These are phyloP conservation scores for Saccharomyces hybrid DNA, from an alignment of 1,139 yeast genomes.

Conservation along the genomic window DNA sequence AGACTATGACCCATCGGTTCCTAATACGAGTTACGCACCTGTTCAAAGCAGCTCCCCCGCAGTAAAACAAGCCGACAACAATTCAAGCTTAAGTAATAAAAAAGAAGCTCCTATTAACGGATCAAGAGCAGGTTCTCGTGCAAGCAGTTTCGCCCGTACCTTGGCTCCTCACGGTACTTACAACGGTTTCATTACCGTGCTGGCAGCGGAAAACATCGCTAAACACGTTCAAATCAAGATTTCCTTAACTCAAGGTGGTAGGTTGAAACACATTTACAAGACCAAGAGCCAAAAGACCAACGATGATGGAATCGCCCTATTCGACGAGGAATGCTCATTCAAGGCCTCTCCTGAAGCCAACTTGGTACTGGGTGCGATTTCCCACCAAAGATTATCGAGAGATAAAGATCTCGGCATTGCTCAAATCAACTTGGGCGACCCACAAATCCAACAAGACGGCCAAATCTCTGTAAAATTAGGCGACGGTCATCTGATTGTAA, in stretches of 20 bases:
- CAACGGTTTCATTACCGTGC: constrained; percentile 50
- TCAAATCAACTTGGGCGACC: constrained; percentile 27
- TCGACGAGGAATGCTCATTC: constrained; percentile 65
- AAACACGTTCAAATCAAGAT: constrained; percentile 45
- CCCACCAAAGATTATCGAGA: constrained; percentile 70
- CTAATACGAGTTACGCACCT: constrained; percentile 24
- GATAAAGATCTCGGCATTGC: constrained; percentile 58
- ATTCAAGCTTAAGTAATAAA: neutral
- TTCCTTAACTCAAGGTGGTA: constrained; percentile 43
- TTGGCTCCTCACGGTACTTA: constrained; percentile 36
- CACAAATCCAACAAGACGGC: constrained; percentile 27
- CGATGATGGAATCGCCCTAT: constrained; percentile 40
- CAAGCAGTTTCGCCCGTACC: constrained; percentile 36
- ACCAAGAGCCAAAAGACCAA: constrained; percentile 54
- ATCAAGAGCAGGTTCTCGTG: constrained; percentile 19
- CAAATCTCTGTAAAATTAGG: constrained; percentile 28
- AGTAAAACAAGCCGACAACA: constrained; percentile 3
- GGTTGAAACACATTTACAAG: constrained; percentile 53
- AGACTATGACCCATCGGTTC: constrained; percentile 27
- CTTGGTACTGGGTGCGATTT: constrained; percentile 52
- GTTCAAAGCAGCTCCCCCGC: constrained; percentile 15
- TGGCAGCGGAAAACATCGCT: constrained; percentile 35
- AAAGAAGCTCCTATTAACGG: constrained; percentile 8
- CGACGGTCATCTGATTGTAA: constrained; percentile 27
- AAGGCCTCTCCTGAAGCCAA: constrained; percentile 55